A percentile compares a stretch with the other conserved stretches of the same genome.
Evolutionary conservation across 192 early-diverging fungal genomes (phyloP).

Genomic region (Borealophlyctis nickersoniae): DNA sequence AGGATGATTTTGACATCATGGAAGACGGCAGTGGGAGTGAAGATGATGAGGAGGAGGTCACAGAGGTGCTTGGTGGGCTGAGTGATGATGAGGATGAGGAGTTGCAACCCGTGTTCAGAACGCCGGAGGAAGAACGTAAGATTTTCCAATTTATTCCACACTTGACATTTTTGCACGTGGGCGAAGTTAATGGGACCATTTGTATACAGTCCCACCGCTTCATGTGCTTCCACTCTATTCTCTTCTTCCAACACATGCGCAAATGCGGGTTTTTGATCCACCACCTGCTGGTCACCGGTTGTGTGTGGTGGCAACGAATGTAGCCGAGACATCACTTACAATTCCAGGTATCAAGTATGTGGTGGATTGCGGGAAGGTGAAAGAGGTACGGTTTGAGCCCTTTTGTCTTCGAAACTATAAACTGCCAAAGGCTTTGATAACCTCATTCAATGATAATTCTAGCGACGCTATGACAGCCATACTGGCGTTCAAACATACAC

Average conservation of each 20-base stretch:
- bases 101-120: conserved; percentile 21
- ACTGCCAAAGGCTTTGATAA: background rate
- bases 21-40: conserved; percentile 45
- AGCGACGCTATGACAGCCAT: conserved; percentile 74
- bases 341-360: conserved; percentile 95
- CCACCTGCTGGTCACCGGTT: conserved; percentile 85
- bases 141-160: conserved; percentile 6
- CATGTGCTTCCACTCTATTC: conserved; percentile 98
- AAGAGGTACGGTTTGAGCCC: too few species aligned
- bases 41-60: conserved; percentile 68
- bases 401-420: too few species aligned
- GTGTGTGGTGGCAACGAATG: conserved; percentile 95
- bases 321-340: conserved; percentile 98
- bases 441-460: background rate
- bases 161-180: background rate
- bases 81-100: conserved; percentile 61
- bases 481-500: conserved; percentile 89
- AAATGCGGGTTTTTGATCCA: conserved; percentile 86
- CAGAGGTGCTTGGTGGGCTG: conserved; percentile 44
- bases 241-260: conserved; percentile 82
- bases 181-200: too few species aligned
- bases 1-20: conserved; percentile 53
- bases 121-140: conserved; percentile 7
- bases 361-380: conserved; percentile 91
- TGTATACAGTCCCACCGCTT: conserved; percentile 64